Conservation (phyloP, 768 basidiomycete genomes). For the Wakefieldia striispora region DNA sequence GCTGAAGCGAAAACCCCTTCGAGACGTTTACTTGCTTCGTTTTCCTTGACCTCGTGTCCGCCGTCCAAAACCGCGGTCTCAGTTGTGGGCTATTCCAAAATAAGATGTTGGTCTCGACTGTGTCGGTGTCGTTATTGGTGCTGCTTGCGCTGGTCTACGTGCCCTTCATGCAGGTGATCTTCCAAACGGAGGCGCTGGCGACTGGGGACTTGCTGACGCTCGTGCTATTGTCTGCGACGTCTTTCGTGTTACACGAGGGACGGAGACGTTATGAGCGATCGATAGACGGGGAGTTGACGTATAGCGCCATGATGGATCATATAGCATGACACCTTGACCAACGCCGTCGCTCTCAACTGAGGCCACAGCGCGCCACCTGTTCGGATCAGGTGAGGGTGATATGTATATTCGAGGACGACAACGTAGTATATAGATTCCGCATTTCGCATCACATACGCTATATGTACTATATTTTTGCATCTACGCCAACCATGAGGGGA, state of each 20-base stretch:
- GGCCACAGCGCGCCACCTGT: not conserved
- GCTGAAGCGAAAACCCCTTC: not conserved
- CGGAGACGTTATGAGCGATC: slow-evolving; percentile 75
- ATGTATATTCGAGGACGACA: slow-evolving; percentile 5
- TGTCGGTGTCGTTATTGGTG: slow-evolving; percentile 79
- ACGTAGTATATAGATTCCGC: slow-evolving; percentile 6
- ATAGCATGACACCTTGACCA: slow-evolving; percentile 43
- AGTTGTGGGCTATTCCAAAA: slow-evolving; percentile 83
- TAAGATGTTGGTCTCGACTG: slow-evolving; percentile 85
- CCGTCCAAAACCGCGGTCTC: slow-evolving; percentile 90
- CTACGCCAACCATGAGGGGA: too few relatives aligned
- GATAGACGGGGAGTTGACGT: slow-evolving; percentile 52
- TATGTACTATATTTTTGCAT: not conserved
- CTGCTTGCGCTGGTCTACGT: slow-evolving; percentile 88
- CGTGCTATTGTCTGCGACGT: slow-evolving; percentile 60
- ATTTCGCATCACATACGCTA: slow-evolving; percentile 5
- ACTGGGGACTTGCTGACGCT: slow-evolving; percentile 68
- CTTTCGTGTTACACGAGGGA: slow-evolving; percentile 72
- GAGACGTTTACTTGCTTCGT: slow-evolving; percentile 98
- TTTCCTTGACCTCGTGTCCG: slow-evolving; percentile 94
- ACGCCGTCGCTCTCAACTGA: too few relatives aligned
- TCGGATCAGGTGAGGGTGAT: not conserved
- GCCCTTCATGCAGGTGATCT: slow-evolving; percentile 85
- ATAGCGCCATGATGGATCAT: slow-evolving; percentile 52
- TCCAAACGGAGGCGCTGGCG: slow-evolving; percentile 86